Conservation (phyloP, 2,329 filamentous ascomycete genomes). For the Fusarium nematophilum region DNA sequence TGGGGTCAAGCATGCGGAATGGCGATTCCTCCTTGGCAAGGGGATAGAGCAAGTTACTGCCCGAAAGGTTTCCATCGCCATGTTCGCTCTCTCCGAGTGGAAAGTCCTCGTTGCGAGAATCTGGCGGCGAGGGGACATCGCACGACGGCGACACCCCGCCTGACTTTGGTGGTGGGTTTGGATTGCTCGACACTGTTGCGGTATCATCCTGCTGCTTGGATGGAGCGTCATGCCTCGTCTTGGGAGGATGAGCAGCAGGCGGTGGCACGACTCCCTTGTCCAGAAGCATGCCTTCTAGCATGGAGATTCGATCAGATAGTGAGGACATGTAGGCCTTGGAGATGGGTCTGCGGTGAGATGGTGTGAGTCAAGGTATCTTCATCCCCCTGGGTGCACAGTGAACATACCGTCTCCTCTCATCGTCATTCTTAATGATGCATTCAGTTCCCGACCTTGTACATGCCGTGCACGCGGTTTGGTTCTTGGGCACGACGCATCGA, state of each 20-base stretch:
- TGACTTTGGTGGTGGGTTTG: slow-evolving; percentile 13
- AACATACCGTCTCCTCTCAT: slow-evolving; percentile 63
- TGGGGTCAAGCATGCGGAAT: slow-evolving; percentile 52
- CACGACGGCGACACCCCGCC: slow-evolving; percentile 29
- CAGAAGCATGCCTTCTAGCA: slow-evolving; percentile 63
- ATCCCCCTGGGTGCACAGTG: not conserved
- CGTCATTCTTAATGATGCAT: slow-evolving; percentile 68
- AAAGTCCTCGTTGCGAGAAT: slow-evolving; percentile 50
- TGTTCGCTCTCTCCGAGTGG: slow-evolving; percentile 42
- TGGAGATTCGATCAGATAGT: slow-evolving; percentile 62
- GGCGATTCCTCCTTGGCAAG: slow-evolving; percentile 47
- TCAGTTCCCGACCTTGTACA: slow-evolving; percentile 62
- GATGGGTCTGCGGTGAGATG: slow-evolving; percentile 57
- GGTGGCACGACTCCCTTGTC: slow-evolving; percentile 62
- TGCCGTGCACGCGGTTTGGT: slow-evolving; percentile 62
- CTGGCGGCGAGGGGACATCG: slow-evolving; percentile 46
- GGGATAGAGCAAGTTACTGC: slow-evolving; percentile 36
- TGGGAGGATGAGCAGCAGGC: slow-evolving; percentile 64
- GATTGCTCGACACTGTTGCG: not conserved
- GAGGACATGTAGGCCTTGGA: slow-evolving; percentile 69
- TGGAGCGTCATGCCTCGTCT: slow-evolving; percentile 56
- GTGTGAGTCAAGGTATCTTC: slow-evolving; percentile 7
- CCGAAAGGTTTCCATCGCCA: slow-evolving; percentile 30
- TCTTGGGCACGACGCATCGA: slow-evolving; percentile 65
- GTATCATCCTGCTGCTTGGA: slow-evolving; percentile 41